phyloP scores from a whole-genome alignment of 345 rosid species.

The Combretum micranthum region DNA sequence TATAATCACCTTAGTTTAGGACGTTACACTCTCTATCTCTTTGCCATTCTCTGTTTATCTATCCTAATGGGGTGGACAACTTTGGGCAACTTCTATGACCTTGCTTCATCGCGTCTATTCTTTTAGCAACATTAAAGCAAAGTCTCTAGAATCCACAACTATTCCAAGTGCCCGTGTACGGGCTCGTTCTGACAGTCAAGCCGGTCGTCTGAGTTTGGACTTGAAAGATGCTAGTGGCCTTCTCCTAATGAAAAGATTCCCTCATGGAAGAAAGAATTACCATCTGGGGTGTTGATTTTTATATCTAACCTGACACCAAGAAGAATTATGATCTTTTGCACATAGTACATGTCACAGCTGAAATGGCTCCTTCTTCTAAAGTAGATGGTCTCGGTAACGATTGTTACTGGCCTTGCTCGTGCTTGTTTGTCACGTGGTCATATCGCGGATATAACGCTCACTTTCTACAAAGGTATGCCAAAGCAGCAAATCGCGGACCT shows the following conservation, averaged over 20 bases:
- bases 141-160: too few species aligned
- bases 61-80: too few species aligned
- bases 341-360: slow-evolving; percentile 46
- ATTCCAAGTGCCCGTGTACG: too few species aligned
- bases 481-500: slow-evolving; percentile 30
- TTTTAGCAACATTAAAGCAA: too few species aligned
- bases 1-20: too few species aligned
- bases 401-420: slow-evolving; percentile 56
- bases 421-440: slow-evolving; percentile 44
- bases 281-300: slow-evolving; percentile 22
- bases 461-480: slow-evolving; percentile 44
- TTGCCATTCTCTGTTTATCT: too few species aligned
- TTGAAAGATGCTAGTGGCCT: slow-evolving; percentile 29
- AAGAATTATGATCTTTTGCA: slow-evolving; percentile 36
- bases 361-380: slow-evolving; percentile 54
- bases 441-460: slow-evolving; percentile 42
- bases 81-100: too few species aligned
- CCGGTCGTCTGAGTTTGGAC: slow-evolving; percentile 2
- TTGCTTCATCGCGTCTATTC: too few species aligned
- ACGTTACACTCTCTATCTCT: too few species aligned
- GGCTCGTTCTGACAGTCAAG: slow-evolving; percentile 9
- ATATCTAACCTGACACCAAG: slow-evolving; percentile 17
- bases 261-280: slow-evolving; percentile 45
- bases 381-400: slow-evolving; percentile 69
- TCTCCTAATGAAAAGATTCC: slow-evolving; percentile 39